These are phyloP conservation scores for Tympanopsis confertula DNA, from an alignment of 2,329 filamentous ascomycete species.

Conservation along the genomic window DNA sequence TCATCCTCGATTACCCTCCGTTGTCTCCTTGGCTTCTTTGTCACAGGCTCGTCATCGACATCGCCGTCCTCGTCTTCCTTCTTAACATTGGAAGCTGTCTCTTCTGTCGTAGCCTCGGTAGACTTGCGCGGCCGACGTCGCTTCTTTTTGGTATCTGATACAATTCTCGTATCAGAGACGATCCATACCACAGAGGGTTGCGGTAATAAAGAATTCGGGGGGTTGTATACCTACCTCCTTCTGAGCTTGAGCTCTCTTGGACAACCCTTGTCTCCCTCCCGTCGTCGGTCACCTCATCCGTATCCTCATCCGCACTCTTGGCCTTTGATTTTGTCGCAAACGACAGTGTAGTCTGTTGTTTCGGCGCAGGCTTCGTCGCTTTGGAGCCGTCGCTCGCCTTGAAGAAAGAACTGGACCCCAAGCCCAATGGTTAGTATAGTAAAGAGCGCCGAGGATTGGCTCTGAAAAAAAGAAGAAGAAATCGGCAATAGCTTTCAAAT, in stretches of 20 bases:
- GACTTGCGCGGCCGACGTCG: slow-evolving; percentile 3
- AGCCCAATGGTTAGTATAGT: slow-evolving; percentile 5
- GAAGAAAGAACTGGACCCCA: slow-evolving; percentile 67
- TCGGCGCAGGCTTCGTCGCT: slow-evolving; percentile 29
- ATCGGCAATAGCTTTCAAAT: slow-evolving; percentile 3
- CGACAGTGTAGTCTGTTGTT: slow-evolving; percentile 67
- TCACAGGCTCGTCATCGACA: slow-evolving; percentile 45
- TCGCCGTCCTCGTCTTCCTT: slow-evolving; percentile 29
- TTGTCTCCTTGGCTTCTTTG: slow-evolving; percentile 36
- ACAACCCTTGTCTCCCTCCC: slow-evolving; percentile 13
- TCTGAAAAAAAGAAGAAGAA: slow-evolving; percentile 2
- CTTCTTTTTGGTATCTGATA: too few species aligned
- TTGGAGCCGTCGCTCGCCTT: slow-evolving; percentile 49
- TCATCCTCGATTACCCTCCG: slow-evolving; percentile 10
- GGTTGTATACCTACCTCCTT: too few species aligned
- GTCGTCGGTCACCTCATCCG: not conserved
- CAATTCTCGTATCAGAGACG: too few species aligned
- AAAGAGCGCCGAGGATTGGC: slow-evolving; percentile 1
- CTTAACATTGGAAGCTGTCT: slow-evolving; percentile 23
- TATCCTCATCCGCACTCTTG: slow-evolving; percentile 8
- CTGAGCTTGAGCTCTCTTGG: too few species aligned
- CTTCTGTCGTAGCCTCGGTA: slow-evolving; percentile 14
- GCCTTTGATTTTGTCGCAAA: slow-evolving; percentile 50
- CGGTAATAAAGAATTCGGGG: too few species aligned
- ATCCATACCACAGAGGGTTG: too few species aligned